Base-by-base conservation (phyloP, 2,329 filamentous ascomycete genomes). In the Monosporascus ibericus region DNA sequence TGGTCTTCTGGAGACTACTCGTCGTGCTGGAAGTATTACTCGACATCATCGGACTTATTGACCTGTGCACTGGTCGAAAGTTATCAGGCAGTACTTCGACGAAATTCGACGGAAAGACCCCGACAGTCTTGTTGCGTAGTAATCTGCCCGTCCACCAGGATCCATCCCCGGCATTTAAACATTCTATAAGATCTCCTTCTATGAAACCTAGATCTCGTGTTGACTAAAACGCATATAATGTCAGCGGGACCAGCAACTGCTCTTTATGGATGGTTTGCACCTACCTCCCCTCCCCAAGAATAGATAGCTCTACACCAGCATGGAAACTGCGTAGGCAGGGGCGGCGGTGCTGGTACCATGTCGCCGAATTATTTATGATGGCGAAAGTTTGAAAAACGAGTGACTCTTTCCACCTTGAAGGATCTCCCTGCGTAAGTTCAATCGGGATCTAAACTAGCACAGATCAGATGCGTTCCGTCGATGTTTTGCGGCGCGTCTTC, bases 101-200 rank as follows among this genome's bases (percentile, higher is more conserved):
- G 66, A 99, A 99, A 73, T 99, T 99, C 64, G 92, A 96, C 1
- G 94, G 94, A 65, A 99, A 99, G 20, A 94, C 78, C 50, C 94
- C 94, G 63, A 96, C 86, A 64, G 92, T 85, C 69, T 88, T 87
- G 72, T 99, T 94, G 62, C 94, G 84, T 66, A 86, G 89, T 66
- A 99, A 74, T 58, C 92, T 84, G 47, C 94, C 94, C 73, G 92
- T 96, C 94, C 94, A 99, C 94, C 94, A 99, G 47, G 90, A 92
- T 49, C 94, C 94, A 73, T 99, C 94, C 58, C 94, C 94, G 20
- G 94, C 94, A 69, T 99, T 99, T 50, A 99, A 79, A 66, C 92
- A 96, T 81, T 99, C 94, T 69, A 99, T 99, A 60, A 99, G 73
- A 72, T 99, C 94, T 58, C 94, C 94, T 71, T 99, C 94, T 61